Evolutionary conservation across 1,139 yeast genomes (phyloP).

Genomic region (Candida sp.): DNA sequence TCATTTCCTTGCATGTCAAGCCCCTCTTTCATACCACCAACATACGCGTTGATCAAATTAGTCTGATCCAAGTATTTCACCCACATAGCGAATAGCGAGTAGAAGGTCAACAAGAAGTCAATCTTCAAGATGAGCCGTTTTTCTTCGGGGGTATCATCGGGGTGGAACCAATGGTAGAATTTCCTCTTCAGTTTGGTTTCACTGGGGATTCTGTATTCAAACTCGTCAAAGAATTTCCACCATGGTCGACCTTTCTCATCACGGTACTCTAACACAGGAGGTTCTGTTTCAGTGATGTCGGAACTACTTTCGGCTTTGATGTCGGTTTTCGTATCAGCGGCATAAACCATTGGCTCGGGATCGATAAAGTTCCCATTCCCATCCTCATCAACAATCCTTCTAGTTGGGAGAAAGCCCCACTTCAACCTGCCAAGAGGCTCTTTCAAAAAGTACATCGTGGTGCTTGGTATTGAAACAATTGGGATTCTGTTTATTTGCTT

Average conservation of each 20-base stretch:
- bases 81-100: constrained; percentile 70
- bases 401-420: constrained; percentile 53
- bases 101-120: constrained; percentile 62
- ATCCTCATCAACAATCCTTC: constrained; percentile 46
- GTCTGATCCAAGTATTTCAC: constrained; percentile 70
- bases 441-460: background rate
- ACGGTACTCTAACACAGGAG: constrained; percentile 44
- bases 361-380: constrained; percentile 16
- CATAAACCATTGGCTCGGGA: background rate
- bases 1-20: constrained; percentile 70
- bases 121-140: constrained; percentile 60
- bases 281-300: constrained; percentile 5
- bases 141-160: constrained; percentile 57
- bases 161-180: constrained; percentile 72
- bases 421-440: constrained; percentile 24
- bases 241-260: constrained; percentile 67
- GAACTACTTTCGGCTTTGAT: background rate
- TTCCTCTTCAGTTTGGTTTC: constrained; percentile 40
- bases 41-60: constrained; percentile 69
- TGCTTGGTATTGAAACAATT: background rate
- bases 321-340: background rate
- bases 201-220: constrained; percentile 55
- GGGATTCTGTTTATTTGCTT: background rate
- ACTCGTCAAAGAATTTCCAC: constrained; percentile 68
- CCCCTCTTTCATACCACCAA: constrained; percentile 64